These are phyloP conservation scores for Phytophthora nicotianae DNA, from an alignment of 352 stramenopile genomes.

Conservation along the genomic window DNA sequence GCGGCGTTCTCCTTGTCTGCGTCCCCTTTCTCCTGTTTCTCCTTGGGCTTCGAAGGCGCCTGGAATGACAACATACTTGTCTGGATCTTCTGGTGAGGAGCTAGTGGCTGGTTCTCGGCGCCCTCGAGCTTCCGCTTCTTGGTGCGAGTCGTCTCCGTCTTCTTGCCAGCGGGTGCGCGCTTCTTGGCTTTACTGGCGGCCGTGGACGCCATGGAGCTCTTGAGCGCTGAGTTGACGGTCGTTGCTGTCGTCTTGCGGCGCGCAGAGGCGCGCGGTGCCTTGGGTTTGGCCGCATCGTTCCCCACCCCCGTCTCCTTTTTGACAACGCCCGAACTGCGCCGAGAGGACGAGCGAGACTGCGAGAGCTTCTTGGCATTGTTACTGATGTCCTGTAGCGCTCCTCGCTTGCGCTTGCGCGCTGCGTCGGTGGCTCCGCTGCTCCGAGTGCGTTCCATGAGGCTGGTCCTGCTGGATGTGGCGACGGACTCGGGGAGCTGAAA, in stretches of 20 bases:
- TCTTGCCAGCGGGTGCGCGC: conserved; percentile 24
- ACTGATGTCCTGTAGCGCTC: conserved; percentile 82
- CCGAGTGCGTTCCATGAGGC: conserved; percentile 26
- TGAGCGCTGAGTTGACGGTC: conserved; percentile 36
- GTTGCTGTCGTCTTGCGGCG: conserved; percentile 20
- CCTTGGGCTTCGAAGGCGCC: conserved; percentile 25
- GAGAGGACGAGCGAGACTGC: conserved; percentile 6
- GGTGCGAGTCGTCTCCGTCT: conserved; percentile 30
- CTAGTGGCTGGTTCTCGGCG: conserved; percentile 34
- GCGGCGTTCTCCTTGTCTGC: conserved; percentile 22
- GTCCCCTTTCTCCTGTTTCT: conserved; percentile 6
- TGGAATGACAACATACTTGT: conserved; percentile 78
- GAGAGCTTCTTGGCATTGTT: conserved; percentile 61
- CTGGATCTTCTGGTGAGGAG: conserved; percentile 57
- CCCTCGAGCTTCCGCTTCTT: conserved; percentile 59
- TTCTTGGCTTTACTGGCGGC: conserved; percentile 38
- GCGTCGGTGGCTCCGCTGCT: conserved; percentile 29
- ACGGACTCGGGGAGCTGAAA: not conserved
- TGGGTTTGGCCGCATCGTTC: conserved; percentile 1
- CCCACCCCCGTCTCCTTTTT: conserved; percentile 30
- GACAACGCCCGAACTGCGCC: not conserved
- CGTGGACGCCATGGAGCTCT: conserved; percentile 31
- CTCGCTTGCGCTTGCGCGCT: conserved; percentile 77
- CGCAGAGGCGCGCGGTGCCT: conserved; percentile 8
- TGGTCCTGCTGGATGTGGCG: conserved; percentile 4